Conservation (phyloP, 768 basidiomycete species). For the Coprinellus micaceus region DNA sequence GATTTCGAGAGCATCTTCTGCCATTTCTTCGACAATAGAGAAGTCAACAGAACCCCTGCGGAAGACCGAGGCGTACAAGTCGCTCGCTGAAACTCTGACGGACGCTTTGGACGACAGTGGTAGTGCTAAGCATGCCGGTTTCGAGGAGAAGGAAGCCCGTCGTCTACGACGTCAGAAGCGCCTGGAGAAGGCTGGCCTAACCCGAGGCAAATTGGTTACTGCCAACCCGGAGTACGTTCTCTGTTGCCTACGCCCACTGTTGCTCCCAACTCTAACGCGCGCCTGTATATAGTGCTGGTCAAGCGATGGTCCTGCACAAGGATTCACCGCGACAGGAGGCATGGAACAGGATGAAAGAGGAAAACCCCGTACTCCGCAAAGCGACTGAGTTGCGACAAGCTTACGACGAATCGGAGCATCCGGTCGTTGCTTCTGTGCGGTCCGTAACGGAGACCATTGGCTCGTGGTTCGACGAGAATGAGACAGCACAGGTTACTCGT, state of each 20-base stretch:
- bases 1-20: slow-evolving; percentile 84
- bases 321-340: slow-evolving; percentile 73
- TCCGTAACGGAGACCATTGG: slow-evolving; percentile 82
- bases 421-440: slow-evolving; percentile 76
- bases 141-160: slow-evolving; percentile 91
- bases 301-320: slow-evolving; percentile 79
- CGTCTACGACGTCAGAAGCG: slow-evolving; percentile 75
- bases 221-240: slow-evolving; percentile 77
- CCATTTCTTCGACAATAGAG: slow-evolving; percentile 81
- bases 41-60: slow-evolving; percentile 95
- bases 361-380: slow-evolving; percentile 69
- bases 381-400: slow-evolving; percentile 57
- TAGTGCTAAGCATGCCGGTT: slow-evolving; percentile 91
- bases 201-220: slow-evolving; percentile 48
- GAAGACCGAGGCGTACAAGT: slow-evolving; percentile 92
- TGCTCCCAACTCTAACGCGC: neutral
- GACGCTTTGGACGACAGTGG: slow-evolving; percentile 94
- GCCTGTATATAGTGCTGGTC: slow-evolving; percentile 62
- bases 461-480: slow-evolving; percentile 94
- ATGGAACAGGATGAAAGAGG: slow-evolving; percentile 78
- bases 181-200: slow-evolving; percentile 80
- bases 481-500: slow-evolving; percentile 92
- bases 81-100: slow-evolving; percentile 79
- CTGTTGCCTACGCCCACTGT: neutral
- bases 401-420: slow-evolving; percentile 92